Base-by-base conservation (phyloP, 441 rosid species). In the Aleurites moluccanus region DNA sequence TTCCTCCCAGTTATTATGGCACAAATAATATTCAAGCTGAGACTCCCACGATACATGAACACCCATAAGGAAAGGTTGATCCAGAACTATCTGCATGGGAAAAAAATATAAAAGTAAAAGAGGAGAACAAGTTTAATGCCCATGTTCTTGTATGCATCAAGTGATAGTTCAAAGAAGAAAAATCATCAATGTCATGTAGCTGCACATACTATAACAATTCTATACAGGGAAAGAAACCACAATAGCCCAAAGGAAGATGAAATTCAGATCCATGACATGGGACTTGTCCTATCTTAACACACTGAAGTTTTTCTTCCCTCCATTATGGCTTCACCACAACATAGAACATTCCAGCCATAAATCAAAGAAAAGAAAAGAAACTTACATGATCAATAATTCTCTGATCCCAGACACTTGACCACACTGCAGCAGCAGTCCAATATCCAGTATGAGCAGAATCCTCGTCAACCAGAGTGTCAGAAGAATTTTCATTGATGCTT, bases 11-110 rank as follows among this genome's bases (percentile, higher is more conserved):
- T 96, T 93, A 87, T 92, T 92, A 81, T 89, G 99, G 80, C 89
- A 86, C 78, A 88, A 81, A 77, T 87, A 81, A 78, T 94, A 96
- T 90, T 94, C 98, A 78, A 96, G 81, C 82, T 94, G 98, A 27
- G 99, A 94, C 68, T 96, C 98, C 99, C 98, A 96, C 55, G 87
- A 85, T 56, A 92, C 89, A 81, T 92, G 98, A 82, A 93, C 96
- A 73, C 98, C 99, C 96, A 94, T 94, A 68, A 84, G 89, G 76
- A 89, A 87, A 79, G 98, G 99, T 76, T 92, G 99, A 87, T 96
- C 99, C 86, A 96, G 79, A 80, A 94, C 90, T 83, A 96, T 89
- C 99, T 96, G 98, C 76, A 82, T 72, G 79, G 63, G 60, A 75
- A 72, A 72, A 71, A 40, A 40, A 42, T n/a, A n/a, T n/a, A 75